Base-by-base conservation (phyloP, 768 basidiomycete genomes). In the Pulveroboletus sp. region DNA sequence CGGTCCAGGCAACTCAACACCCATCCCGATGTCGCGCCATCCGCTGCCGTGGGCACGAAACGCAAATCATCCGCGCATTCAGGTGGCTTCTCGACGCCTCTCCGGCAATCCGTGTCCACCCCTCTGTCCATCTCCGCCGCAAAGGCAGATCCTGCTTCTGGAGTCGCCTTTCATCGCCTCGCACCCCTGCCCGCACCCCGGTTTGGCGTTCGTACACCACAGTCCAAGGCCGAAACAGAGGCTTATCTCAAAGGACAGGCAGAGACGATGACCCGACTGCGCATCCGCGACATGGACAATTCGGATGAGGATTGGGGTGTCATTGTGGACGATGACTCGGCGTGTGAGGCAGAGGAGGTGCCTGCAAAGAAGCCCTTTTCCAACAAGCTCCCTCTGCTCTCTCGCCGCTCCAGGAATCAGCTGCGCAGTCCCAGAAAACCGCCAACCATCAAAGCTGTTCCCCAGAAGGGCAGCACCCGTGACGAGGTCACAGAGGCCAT, bases 401-500 rank as follows among this genome's bases (percentile, higher is more conserved):
- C 61, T 4, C 63, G 68, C 4, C 59, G 55, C 34, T 62, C 66
- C 12, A 64, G 56, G 52, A 62, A 69, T 12, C 61, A 57, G 29
- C 31, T 67, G 3, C 50, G 45, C 43, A 69, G 68, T 41, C 66
- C 66, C 5, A 59, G 66, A 43, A 68, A 68, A 27, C 52, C 57
- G 16, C 40, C 56, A 0, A 27, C 49, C 16, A 46, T 60, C 25
- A 64, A 57, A 13, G 47, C 56, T 19, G 51, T 67, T 14, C 66
- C 67, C 16, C 67, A 67, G 37, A 76, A 75, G 50, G 73, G 69
- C 1, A 80, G 70, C 43, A 60, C 67, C 20, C 69, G 71, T 41
- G 77, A 80, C 51, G 84, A 86, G 59, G 80, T 85, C 25, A 81
- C 73, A 3, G 85, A 83, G 52, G 81, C 80, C 2, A 74, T 89